Percentiles rank a stretch among this genome's conserved stretches.
Evolutionary conservation across 345 rosid species (phyloP).

Genomic region (Salix koriyanagi): DNA sequence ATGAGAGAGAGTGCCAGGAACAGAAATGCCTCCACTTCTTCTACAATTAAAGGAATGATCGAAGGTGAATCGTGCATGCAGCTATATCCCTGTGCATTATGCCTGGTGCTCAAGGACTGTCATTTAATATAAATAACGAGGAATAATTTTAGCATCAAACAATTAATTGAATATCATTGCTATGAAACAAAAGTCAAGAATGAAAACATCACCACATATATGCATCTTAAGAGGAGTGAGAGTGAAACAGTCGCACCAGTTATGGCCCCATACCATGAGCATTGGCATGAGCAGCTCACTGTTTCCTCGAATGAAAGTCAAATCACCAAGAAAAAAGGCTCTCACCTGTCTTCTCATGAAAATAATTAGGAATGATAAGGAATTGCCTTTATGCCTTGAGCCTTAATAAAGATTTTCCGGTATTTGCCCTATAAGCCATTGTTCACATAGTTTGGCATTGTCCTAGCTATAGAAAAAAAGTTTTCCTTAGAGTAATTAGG

Average conservation of each 20-base stretch:
- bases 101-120: not conserved
- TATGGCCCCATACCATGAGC: not conserved
- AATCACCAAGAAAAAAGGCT: not conserved
- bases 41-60: not conserved
- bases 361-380: not conserved
- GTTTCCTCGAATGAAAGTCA: not conserved
- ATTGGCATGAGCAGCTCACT: not conserved
- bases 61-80: not conserved
- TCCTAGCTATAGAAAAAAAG: no score
- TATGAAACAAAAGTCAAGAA: not conserved
- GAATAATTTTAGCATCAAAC: not conserved
- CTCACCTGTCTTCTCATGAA: not conserved
- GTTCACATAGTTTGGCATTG: no score
- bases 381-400: not conserved
- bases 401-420: not conserved
- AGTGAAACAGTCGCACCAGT: not conserved
- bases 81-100: not conserved
- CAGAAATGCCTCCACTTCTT: not conserved
- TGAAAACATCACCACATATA: not conserved
- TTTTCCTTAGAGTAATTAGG: no score
- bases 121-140: no score
- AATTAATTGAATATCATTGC: not conserved
- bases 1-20: not conserved
- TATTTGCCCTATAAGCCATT: no score
- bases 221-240: not conserved